Percentiles rank a stretch among this genome's conserved stretches.
Evolutionary conservation across 169 alveolate species (phyloP).

Genomic region (Babesia ovis): DNA sequence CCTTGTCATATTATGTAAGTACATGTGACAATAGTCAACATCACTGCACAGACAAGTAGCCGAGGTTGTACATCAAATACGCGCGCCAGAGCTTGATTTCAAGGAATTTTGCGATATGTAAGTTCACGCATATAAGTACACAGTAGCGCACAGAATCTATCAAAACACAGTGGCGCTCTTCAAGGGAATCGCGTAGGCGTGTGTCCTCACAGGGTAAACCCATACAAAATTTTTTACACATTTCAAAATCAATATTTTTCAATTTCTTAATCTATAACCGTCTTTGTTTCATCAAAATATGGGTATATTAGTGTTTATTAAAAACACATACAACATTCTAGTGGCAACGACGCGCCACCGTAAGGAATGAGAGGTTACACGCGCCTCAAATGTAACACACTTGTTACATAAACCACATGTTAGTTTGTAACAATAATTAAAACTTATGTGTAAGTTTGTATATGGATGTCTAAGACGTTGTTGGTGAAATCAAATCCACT

Average conservation of each 20-base stretch:
- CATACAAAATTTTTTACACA: background rate
- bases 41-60: constrained; percentile 59
- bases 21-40: background rate
- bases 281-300: too few species aligned
- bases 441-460: constrained; percentile 12
- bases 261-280: background rate
- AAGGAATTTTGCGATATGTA: constrained; percentile 55
- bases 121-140: background rate
- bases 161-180: constrained; percentile 61
- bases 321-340: constrained; percentile 1
- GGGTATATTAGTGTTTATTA: too few species aligned
- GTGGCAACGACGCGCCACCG: constrained; percentile 23
- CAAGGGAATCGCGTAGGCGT: constrained; percentile 36
- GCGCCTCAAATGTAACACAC: constrained; percentile 9
- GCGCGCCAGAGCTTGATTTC: constrained; percentile 54
- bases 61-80: constrained; percentile 66
- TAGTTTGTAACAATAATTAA: background rate
- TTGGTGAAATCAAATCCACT: background rate
- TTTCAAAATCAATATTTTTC: background rate
- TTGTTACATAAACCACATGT: background rate
- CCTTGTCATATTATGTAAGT: constrained; percentile 62
- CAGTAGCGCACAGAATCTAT: constrained; percentile 30
- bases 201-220: background rate
- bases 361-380: constrained; percentile 1
- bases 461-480: background rate